These are phyloP conservation scores for Yamadazyma trypodendri DNA, from an alignment of 1,139 yeast species.

Conservation along the genomic window DNA sequence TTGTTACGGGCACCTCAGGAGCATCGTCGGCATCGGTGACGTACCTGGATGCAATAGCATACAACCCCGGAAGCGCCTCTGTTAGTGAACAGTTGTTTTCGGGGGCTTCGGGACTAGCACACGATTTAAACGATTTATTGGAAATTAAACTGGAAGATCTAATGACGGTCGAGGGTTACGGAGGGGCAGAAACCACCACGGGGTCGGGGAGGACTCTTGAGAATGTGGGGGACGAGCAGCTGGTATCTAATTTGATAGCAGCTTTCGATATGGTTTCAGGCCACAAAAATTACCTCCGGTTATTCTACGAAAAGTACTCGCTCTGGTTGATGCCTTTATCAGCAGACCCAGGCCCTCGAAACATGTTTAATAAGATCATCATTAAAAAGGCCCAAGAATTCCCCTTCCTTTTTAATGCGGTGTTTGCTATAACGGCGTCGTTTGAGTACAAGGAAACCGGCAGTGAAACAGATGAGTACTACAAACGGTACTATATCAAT, in stretches of 20 bases:
- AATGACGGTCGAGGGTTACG: background rate
- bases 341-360: constrained; percentile 14
- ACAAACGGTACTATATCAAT: constrained; percentile 11
- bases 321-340: constrained; percentile 19
- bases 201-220: no score
- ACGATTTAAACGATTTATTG: constrained; percentile 14
- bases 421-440: constrained; percentile 17
- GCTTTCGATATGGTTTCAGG: constrained; percentile 15
- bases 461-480: constrained; percentile 12
- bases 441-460: constrained; percentile 14
- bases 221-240: background rate
- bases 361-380: constrained; percentile 15
- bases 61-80: background rate
- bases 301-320: constrained; percentile 18
- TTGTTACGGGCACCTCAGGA: background rate
- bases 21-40: background rate
- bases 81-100: constrained; percentile 9
- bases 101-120: constrained; percentile 15
- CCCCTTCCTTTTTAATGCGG: constrained; percentile 17
- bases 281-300: constrained; percentile 15
- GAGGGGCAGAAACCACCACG: background rate
- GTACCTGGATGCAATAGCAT: background rate
- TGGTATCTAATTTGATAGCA: constrained; percentile 8
- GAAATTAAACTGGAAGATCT: constrained; percentile 9
- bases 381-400: constrained; percentile 15